Percentiles rank a stretch among this genome's conserved stretches.
Evolutionary conservation across 306 rosid species (phyloP).

Genomic region (Fragaria vesca): DNA sequence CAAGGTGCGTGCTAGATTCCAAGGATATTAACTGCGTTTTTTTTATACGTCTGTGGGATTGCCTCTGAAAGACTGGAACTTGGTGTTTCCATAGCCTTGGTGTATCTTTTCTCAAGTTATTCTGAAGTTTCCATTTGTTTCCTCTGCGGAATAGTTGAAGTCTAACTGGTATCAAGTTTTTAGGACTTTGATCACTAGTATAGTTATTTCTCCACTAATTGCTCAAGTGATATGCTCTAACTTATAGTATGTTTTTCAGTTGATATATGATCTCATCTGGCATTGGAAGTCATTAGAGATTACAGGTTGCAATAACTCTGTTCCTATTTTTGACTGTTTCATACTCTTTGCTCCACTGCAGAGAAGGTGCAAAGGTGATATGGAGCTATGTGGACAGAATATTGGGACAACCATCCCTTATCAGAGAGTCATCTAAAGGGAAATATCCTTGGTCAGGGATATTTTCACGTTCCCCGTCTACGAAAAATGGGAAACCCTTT

Average conservation of each 20-base stretch:
- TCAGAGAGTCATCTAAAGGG: conserved; percentile 92
- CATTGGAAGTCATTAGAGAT: not conserved
- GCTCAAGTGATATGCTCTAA: not conserved
- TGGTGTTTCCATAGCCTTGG: not conserved
- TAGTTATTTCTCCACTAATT: not conserved
- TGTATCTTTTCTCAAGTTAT: not conserved
- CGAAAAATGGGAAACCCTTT: conserved; percentile 61
- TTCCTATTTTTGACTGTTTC: not conserved
- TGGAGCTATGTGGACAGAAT: conserved; percentile 99
- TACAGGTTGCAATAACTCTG: conserved; percentile 10
- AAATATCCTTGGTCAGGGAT: conserved; percentile 95
- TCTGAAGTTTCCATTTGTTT: not conserved
- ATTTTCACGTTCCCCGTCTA: conserved; percentile 54
- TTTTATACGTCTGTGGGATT: not conserved
- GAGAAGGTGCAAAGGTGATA: conserved; percentile 97
- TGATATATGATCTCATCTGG: not conserved
- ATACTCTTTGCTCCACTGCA: conserved; percentile 34
- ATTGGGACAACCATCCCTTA: conserved; percentile 94
- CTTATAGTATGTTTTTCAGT: not conserved
- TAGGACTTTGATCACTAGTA: not conserved
- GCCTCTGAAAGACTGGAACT: not conserved
- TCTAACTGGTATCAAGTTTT: not conserved
- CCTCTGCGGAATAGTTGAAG: not conserved
- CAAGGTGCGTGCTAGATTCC: conserved; percentile 52
- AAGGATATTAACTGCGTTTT: not conserved